Evolutionary conservation across 768 basidiomycete genomes (phyloP).

Genomic region (Solioccasus polychromus): DNA sequence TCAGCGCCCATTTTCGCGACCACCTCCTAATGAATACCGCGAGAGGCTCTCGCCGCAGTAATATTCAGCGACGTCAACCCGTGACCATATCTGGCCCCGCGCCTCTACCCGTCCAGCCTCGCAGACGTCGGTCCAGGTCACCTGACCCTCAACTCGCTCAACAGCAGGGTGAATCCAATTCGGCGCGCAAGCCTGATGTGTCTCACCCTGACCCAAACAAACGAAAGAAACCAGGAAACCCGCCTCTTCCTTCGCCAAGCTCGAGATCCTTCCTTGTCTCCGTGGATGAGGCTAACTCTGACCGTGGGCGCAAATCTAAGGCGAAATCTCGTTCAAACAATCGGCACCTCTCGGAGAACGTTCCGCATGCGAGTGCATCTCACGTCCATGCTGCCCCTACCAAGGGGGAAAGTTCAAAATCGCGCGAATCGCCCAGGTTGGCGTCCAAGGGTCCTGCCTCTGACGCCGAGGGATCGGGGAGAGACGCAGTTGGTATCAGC

Average conservation of each 20-base stretch:
- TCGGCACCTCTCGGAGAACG: conserved; percentile 23
- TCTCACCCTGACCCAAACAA: conserved; percentile 23
- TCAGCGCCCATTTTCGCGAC: neutral
- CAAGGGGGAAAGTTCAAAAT: conserved; percentile 36
- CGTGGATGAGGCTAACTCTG: conserved; percentile 25
- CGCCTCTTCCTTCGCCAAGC: conserved; percentile 10
- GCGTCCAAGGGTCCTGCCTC: conserved; percentile 24
- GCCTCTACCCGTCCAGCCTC: conserved; percentile 16
- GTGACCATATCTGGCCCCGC: conserved; percentile 15
- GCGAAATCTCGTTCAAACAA: conserved; percentile 25
- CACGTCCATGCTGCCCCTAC: neutral
- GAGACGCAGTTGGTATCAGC: conserved; percentile 15
- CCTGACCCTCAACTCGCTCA: conserved; percentile 28
- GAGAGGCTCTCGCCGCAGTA: conserved; percentile 27
- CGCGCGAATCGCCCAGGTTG: conserved; percentile 29
- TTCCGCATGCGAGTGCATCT: conserved; percentile 6
- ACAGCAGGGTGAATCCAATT: conserved; percentile 8
- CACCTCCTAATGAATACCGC: conserved; percentile 21
- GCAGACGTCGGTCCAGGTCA: conserved; percentile 35
- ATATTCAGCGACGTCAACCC: conserved; percentile 23
- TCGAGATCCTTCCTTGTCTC: conserved; percentile 29
- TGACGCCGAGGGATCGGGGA: conserved; percentile 28
- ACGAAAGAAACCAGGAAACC: conserved; percentile 29
- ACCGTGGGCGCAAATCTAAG: conserved; percentile 34
- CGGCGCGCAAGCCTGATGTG: conserved; percentile 19